Evolutionary conservation across 768 basidiomycete species (phyloP).

Genomic region (Serpula lacrymans): DNA sequence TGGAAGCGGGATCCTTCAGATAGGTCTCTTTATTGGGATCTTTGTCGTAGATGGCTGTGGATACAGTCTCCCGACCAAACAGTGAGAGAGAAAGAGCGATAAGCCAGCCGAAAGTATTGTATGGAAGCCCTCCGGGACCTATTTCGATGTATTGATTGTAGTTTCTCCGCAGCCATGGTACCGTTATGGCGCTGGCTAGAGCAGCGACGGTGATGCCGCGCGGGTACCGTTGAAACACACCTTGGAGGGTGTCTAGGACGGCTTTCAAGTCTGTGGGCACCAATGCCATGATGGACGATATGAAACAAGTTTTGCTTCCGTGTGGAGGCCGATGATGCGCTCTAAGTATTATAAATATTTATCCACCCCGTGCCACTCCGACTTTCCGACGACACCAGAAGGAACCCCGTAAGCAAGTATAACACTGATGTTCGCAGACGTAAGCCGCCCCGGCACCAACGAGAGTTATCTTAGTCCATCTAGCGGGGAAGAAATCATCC

Average conservation of each 20-base stretch:
- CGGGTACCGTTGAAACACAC: background rate
- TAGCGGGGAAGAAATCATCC: too few relatives aligned
- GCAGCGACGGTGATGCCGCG: background rate
- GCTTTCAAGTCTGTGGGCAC: conserved; percentile 1
- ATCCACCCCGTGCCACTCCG: too few relatives aligned
- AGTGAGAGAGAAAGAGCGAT: conserved; percentile 21
- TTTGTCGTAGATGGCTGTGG: conserved; percentile 1
- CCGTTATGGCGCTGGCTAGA: background rate
- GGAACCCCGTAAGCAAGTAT: too few relatives aligned
- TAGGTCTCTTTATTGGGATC: conserved; percentile 12
- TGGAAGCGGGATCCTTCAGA: conserved; percentile 7
- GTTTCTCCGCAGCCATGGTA: conserved; percentile 5
- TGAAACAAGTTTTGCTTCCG: too few relatives aligned
- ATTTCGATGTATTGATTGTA: conserved; percentile 5
- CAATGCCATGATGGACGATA: too few relatives aligned
- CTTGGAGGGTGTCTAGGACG: background rate
- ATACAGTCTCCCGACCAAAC: conserved; percentile 30
- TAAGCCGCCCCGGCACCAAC: too few relatives aligned
- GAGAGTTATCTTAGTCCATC: too few relatives aligned
- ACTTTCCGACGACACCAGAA: too few relatives aligned
- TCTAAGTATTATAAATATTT: too few relatives aligned
- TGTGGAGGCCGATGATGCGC: too few relatives aligned
- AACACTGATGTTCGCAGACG: too few relatives aligned
- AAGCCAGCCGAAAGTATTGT: conserved; percentile 9
- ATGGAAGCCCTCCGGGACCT: conserved; percentile 6